Evolutionary conservation across 768 basidiomycete species (phyloP).

Genomic region (Lactifluus subvellereus): DNA sequence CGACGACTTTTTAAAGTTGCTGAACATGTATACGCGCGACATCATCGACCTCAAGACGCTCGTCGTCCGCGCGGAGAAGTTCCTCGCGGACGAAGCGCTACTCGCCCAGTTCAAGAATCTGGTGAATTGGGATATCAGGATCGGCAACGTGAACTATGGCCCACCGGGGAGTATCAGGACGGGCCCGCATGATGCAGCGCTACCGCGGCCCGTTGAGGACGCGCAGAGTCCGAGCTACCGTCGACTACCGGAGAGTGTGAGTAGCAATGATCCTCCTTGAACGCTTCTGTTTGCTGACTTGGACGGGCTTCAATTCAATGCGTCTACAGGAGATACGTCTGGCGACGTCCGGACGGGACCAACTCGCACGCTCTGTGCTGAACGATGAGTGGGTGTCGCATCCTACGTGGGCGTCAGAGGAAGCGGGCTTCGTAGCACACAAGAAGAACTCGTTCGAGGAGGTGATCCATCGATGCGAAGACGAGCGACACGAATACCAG

Average conservation of each 20-base stretch:
- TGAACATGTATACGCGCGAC: slow-evolving; percentile 86
- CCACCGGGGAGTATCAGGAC: slow-evolving; percentile 76
- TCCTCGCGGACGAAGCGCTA: slow-evolving; percentile 78
- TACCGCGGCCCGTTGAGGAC: slow-evolving; percentile 74
- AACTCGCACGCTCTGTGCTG: slow-evolving; percentile 90
- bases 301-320: background rate
- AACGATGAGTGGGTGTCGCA: slow-evolving; percentile 99
- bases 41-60: slow-evolving; percentile 83
- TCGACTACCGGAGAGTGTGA: slow-evolving; percentile 77
- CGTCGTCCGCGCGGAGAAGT: slow-evolving; percentile 71
- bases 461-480: slow-evolving; percentile 92
- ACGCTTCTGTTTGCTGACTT: slow-evolving; percentile 10
- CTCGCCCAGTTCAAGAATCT: slow-evolving; percentile 81
- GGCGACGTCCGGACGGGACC: slow-evolving; percentile 91
- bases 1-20: slow-evolving; percentile 92
- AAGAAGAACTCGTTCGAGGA: slow-evolving; percentile 98
- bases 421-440: slow-evolving; percentile 88
- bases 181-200: slow-evolving; percentile 67
- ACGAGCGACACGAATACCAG: slow-evolving; percentile 97
- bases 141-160: slow-evolving; percentile 55
- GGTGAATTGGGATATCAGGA: slow-evolving; percentile 69
- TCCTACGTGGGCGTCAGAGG: slow-evolving; percentile 97
- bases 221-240: slow-evolving; percentile 94
- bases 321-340: slow-evolving; percentile 69
- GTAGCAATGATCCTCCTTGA: slow-evolving; percentile 31